phyloP scores from a whole-genome alignment of 2,329 filamentous ascomycete genomes.

The Teratosphaeriaceae sp. region DNA sequence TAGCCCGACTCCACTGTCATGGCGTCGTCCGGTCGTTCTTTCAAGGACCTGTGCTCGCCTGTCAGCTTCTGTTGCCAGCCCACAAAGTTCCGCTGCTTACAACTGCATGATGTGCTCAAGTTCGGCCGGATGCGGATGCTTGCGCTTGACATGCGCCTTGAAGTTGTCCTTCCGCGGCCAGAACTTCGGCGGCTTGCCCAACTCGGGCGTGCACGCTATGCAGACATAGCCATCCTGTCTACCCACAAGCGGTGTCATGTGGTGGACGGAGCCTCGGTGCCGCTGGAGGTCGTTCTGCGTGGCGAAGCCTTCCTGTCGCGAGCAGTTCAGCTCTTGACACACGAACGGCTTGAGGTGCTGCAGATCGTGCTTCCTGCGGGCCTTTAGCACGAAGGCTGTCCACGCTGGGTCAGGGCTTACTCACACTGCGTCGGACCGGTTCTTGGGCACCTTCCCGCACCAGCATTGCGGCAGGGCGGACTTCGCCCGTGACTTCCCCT shows the following conservation, averaged over 20 bases:
- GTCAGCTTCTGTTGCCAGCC: background rate
- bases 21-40: conserved; percentile 8
- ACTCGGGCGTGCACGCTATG: conserved; percentile 56
- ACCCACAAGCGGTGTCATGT: conserved; percentile 38
- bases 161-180: conserved; percentile 88
- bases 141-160: conserved; percentile 64
- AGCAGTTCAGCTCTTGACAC: conserved; percentile 55
- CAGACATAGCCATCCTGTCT: conserved; percentile 38
- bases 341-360: conserved; percentile 62
- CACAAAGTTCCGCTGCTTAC: conserved; percentile 31
- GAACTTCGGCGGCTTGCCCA: conserved; percentile 53
- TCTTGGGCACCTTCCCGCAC: conserved; percentile 9
- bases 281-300: conserved; percentile 76
- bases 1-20: conserved; percentile 10
- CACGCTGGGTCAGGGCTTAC: conserved; percentile 2
- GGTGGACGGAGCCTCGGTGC: conserved; percentile 66
- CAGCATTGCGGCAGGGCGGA: conserved; percentile 2
- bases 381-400: background rate
- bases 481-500: background rate
- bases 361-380: conserved; percentile 62
- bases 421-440: conserved; percentile 10
- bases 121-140: conserved; percentile 50
- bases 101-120: conserved; percentile 39
- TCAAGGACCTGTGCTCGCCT: too few species aligned
- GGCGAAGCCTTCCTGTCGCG: conserved; percentile 59